Percentiles rank a stretch among this genome's conserved stretches.
These are phyloP conservation scores for Prunus persica DNA, from an alignment of 306 rosid species.

Conservation along the genomic window Prunus_persica_NCBIv2 NC_034013.1:5421501-5422000, in stretches of 20 bases:
- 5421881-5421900: conserved; percentile 82
- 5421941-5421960: neutral
- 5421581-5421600: conserved; percentile 47
- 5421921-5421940: conserved; percentile 5
- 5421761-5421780: conserved; percentile 83
- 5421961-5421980: conserved; percentile 16
- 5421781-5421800: conserved; percentile 75
- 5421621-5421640: conserved; percentile 93
- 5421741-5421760: conserved; percentile 58
- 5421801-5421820: conserved; percentile 76
- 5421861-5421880: conserved; percentile 75
- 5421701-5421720: conserved; percentile 40
- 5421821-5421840: conserved; percentile 76
- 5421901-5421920: conserved; percentile 47
- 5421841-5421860: conserved; percentile 56
- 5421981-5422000: conserved; percentile 86
- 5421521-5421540: conserved; percentile 24
- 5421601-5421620: conserved; percentile 70
- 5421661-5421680: conserved; percentile 70
- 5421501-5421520: conserved; percentile 8
- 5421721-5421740: conserved; percentile 47
- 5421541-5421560: conserved; percentile 67
- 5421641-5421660: conserved; percentile 76
- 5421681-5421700: conserved; percentile 58
- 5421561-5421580: conserved; percentile 86